Base-by-base conservation (phyloP, 2,329 filamentous ascomycete genomes). In the Bertia moriformis region DNA sequence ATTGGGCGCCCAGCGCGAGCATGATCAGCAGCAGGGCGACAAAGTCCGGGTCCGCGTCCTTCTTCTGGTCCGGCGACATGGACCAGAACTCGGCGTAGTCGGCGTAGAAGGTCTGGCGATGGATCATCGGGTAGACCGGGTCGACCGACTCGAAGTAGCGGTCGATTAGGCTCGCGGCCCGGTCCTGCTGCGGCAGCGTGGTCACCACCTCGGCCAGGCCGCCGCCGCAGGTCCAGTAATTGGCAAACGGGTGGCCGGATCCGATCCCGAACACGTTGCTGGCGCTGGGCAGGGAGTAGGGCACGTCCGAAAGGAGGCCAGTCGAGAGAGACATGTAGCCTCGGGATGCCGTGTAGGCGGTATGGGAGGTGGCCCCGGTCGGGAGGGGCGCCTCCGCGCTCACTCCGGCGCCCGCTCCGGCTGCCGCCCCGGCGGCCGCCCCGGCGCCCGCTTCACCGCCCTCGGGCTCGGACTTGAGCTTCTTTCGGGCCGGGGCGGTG, bases 221-320 rank as follows among this genome's bases (percentile, higher is more conserved):
- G 37, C 83, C 83, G 43, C 78, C 71, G 49, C 78, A 84, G 2
- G 82, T 88, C 83, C 83, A 89, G 56, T 88, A 88, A 52, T 88
- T 88, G 49, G 80, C 77, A 52, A 87, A 87, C 0, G 81, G 82
- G 51, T 86, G 81, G 51, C 85, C 79, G 1, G 78, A 77, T 13
- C 80, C 82, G 45, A 86, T 76, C n/a, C 83, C 83, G 51, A 88
- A 88, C 40, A 87, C 79, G 46, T 84, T 85, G 40, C 78, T 83
- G 1, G 78, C 77, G 4, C 76, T 76, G 7, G 78, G 73, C 32
- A 73, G 66, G 0, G 81, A 81, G 51, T 81, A 83, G 1, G 82
- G 79, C 2, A 86, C 70, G 49, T 84, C 78, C 38, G 81, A 84
- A 36, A 87, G 63, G 10, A 86, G 64, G 15, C 72, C 72, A 4